Conservation (phyloP, 805 yeast genomes). For the Zygotorulaspora florentina region DNA sequence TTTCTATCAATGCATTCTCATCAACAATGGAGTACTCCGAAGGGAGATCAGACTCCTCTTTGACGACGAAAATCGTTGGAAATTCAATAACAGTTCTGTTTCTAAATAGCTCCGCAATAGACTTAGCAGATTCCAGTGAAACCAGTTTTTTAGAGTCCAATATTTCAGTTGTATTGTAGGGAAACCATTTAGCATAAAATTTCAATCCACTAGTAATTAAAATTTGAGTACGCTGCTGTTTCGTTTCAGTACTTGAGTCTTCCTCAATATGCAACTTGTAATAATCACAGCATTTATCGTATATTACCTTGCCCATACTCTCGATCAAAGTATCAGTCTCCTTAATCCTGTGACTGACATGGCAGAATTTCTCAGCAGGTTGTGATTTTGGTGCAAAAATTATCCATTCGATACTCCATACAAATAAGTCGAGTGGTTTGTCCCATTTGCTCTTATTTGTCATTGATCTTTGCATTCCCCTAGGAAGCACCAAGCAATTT, state of each 20-base stretch:
- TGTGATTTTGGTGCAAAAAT: slow-evolving; percentile 32
- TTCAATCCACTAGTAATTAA: slow-evolving; percentile 16
- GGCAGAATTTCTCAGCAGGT: slow-evolving; percentile 28
- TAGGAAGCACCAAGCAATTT: slow-evolving; percentile 55
- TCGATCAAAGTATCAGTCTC: slow-evolving; percentile 33
- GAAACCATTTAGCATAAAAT: slow-evolving; percentile 31
- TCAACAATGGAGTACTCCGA: slow-evolving; percentile 27
- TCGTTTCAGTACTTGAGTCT: slow-evolving; percentile 10
- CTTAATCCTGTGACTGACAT: slow-evolving; percentile 37
- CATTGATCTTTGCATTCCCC: slow-evolving; percentile 66
- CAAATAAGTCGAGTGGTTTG: slow-evolving; percentile 51
- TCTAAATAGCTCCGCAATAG: slow-evolving; percentile 47
- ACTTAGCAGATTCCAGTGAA: slow-evolving; percentile 32
- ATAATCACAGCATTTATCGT: slow-evolving; percentile 25
- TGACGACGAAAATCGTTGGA: slow-evolving; percentile 59
- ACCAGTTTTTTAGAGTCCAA: slow-evolving; percentile 39
- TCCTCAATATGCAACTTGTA: slow-evolving; percentile 10
- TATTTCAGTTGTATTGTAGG: slow-evolving; percentile 29
- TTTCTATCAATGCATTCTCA: slow-evolving; percentile 15
- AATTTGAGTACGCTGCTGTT: slow-evolving; percentile 15
- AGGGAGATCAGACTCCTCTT: slow-evolving; percentile 22
- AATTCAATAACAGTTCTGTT: slow-evolving; percentile 67
- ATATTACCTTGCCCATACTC: slow-evolving; percentile 31
- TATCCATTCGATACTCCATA: slow-evolving; percentile 81
- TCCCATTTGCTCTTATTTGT: slow-evolving; percentile 70